Evolutionary conservation across 2,329 filamentous ascomycete species (phyloP), one percentile per base, ranked within the genome.

Genomic region (Allantophomopsis cytisporea): DNA sequence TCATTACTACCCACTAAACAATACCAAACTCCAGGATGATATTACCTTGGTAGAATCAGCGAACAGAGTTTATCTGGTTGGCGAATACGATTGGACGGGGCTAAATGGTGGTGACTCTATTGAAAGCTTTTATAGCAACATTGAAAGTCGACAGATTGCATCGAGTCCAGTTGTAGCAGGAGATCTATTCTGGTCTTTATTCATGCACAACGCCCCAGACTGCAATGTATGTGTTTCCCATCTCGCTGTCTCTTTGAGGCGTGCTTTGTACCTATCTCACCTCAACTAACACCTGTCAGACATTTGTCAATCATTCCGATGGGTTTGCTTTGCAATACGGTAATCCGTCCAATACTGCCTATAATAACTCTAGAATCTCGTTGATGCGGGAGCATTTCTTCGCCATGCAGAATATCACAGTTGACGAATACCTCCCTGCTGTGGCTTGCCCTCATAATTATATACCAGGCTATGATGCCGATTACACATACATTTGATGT

Each of bases 1-100:
- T 47, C 66, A 69, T 45, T 68, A 60, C 50, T 69, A 68, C 44
- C 64, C 64, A 0, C 47, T 61, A 37, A 55, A 62, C 43, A 53
- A 55, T n/a, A 48, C 49, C 20, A 62, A 61, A 45, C 50, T 69
- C 28, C 47, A 55, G 37, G 41, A 45, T 1, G 64, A 61, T 36
- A 60, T 66, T 31, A 52, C 47, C 5, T 46, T 51, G 5, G 63
- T 62, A 12, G 57, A 57, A 40, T 41, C 44, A 6, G 56, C 48
- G 2, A 45, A 55, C 38, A 60, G 60, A 41, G 57, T 61, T 12
- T 68, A 66, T 45, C 58, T 65, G 31, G 62, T 59, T 2, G 66
- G 64, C 11, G 65, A 68, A 44, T 68, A 66, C 42, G 63, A 59
- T 43, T 69, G 66, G 65, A 56, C 58, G 2, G 60, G 58, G 34